These are phyloP conservation scores for Diaporthe sp. DNA, from an alignment of 2,329 filamentous ascomycete species.

Conservation along the genomic window DNA sequence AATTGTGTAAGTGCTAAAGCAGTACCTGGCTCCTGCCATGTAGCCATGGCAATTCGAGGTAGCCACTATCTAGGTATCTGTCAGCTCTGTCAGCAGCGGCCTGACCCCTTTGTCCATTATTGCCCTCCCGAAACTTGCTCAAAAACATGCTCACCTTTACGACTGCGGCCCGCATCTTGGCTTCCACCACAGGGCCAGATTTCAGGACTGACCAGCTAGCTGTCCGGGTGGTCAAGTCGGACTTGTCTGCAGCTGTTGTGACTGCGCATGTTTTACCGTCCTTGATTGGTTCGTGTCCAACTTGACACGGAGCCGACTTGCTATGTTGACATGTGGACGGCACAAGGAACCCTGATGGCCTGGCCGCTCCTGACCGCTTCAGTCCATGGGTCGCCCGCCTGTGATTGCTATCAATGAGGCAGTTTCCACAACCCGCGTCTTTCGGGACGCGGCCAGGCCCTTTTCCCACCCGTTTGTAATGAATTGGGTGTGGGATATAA, in stretches of 20 bases:
- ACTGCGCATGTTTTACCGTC: slow-evolving; percentile 17
- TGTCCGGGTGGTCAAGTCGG: slow-evolving; percentile 7
- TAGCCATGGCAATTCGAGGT: background rate
- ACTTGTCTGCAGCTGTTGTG: slow-evolving; percentile 1
- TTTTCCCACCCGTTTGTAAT: background rate
- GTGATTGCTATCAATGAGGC: slow-evolving; percentile 10
- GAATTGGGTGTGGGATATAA: background rate
- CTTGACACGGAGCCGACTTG: background rate
- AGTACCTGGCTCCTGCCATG: background rate
- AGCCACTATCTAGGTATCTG: slow-evolving; percentile 2
- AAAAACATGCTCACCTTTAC: slow-evolving; percentile 33
- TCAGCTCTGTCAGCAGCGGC: background rate
- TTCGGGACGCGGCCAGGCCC: background rate
- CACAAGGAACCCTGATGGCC: slow-evolving; percentile 11
- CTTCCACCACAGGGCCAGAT: slow-evolving; percentile 3
- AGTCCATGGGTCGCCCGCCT: background rate
- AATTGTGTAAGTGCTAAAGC: slow-evolving; percentile 20
- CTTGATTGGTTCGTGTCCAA: slow-evolving; percentile 12
- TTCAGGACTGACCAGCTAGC: slow-evolving; percentile 16
- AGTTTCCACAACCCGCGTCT: slow-evolving; percentile 12
- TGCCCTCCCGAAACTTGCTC: slow-evolving; percentile 33
- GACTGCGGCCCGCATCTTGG: slow-evolving; percentile 23
- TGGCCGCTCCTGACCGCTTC: slow-evolving; percentile 17
- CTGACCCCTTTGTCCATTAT: background rate
- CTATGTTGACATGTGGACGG: background rate